Percentiles rank a stretch among this genome's conserved stretches.
Evolutionary conservation across 2,329 filamentous ascomycete genomes (phyloP).

Genomic region (Ophiostoma tasmaniense): DNA sequence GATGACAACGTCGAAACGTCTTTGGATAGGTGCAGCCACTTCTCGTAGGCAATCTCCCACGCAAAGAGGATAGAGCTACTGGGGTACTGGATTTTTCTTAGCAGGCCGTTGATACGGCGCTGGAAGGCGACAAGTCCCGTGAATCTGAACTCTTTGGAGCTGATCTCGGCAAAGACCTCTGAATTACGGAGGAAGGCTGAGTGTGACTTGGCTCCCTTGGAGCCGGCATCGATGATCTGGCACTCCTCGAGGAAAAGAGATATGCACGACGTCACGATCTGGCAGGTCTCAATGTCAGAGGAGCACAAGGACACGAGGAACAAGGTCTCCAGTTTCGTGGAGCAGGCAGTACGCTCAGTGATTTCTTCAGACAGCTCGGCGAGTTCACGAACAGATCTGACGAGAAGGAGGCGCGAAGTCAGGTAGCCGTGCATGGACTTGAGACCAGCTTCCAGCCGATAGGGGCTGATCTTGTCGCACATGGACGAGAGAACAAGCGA

Average conservation of each 20-base stretch:
- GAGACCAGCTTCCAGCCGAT: slow-evolving; percentile 37
- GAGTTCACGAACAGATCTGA: slow-evolving; percentile 45
- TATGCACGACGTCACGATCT: slow-evolving; percentile 54
- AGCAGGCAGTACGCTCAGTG: slow-evolving; percentile 44
- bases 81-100: slow-evolving; percentile 53
- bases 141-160: slow-evolving; percentile 55
- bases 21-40: slow-evolving; percentile 56
- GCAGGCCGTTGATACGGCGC: slow-evolving; percentile 51
- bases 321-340: slow-evolving; percentile 51
- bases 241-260: slow-evolving; percentile 55
- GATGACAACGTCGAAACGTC: slow-evolving; percentile 48
- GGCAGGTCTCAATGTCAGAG: slow-evolving; percentile 56
- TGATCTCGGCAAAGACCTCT: slow-evolving; percentile 53
- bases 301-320: slow-evolving; percentile 58
- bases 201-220: slow-evolving; percentile 42
- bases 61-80: slow-evolving; percentile 58
- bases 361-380: slow-evolving; percentile 46
- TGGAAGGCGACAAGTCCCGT: slow-evolving; percentile 63
- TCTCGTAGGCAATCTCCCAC: slow-evolving; percentile 58
- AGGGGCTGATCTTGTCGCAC: slow-evolving; percentile 39
- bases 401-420: slow-evolving; percentile 44
- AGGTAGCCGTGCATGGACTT: slow-evolving; percentile 47
- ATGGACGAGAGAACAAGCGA: slow-evolving; percentile 39
- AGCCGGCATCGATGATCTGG: slow-evolving; percentile 42
- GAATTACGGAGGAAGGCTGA: slow-evolving; percentile 50